Evolutionary conservation across 2,329 filamentous ascomycete genomes (phyloP), one percentile per base, ranked within the genome.

Genomic region (Scleromitrula shiraiana): DNA sequence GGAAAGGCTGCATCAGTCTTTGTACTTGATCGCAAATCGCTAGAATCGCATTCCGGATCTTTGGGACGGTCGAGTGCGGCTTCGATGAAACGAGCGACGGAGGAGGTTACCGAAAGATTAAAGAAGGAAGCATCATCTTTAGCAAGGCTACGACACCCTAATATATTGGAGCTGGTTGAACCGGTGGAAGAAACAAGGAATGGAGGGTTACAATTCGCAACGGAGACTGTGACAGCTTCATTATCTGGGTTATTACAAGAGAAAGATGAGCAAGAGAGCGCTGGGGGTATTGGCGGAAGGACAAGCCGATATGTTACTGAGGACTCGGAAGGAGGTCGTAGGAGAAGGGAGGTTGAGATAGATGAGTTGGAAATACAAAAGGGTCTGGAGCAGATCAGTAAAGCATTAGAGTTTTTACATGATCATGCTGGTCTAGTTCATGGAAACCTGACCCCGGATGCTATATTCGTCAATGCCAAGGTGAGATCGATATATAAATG

Each of bases 361-460:
- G 93, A 98, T 63, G 93, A 97, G 68, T 72, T 98, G 50, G 93
- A 98, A 67, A 94, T 97, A 59, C 93, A 98, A 65, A 98, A 98
- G 68, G 93, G 93, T 0, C 67, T 98, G 53, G 70, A 97, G 52
- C 93, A 98, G 66, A 78, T 98, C 54, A 90, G 85, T 62, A 96
- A 96, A 65, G 91, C 90, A 2, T 73, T 97, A 24, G 91, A 97
- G 67, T 97, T 97, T 63, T 70, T 97, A 51, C 91, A 97, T 63
- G 91, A 97, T 63, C 95, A 91, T 63, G 91, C 91, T 8, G 88
- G 88, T 1, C 75, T 98, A 41, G 88, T 97, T 0, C 93, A 98
- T 67, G 88, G 86, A 40, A 98, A 98, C 63, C 67, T 98, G 54
- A 97, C 90, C 0, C 93, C 93, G 0, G 91, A 97, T 55, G 87